phyloP scores from a whole-genome alignment of 192 early-diverging fungal genomes.

The Haplosporangium gracile region DNA sequence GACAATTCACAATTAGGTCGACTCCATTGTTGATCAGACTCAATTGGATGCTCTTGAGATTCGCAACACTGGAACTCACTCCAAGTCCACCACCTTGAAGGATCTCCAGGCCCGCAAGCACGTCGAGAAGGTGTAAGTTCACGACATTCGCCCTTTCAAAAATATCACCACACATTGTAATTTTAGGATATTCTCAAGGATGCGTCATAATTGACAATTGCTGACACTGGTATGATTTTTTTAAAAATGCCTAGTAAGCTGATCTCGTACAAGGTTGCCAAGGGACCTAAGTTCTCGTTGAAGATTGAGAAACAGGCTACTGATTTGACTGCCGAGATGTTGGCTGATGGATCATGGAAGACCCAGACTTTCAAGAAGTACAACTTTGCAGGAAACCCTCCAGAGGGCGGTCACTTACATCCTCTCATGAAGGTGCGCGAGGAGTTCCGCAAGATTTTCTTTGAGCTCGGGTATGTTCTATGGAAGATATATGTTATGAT shows the following conservation, averaged over 20 bases:
- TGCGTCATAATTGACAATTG: not conserved
- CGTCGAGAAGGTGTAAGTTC: slow-evolving; percentile 73
- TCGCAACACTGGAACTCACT: slow-evolving; percentile 69
- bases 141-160: not conserved
- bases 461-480: slow-evolving; percentile 88
- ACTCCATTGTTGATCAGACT: slow-evolving; percentile 87
- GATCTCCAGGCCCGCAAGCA: slow-evolving; percentile 85
- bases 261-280: slow-evolving; percentile 86
- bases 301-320: slow-evolving; percentile 91
- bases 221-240: not conserved
- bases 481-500: not conserved
- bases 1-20: slow-evolving; percentile 60
- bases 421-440: slow-evolving; percentile 99
- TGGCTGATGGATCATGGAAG: slow-evolving; percentile 92
- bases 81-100: slow-evolving; percentile 75
- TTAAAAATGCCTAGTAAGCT: slow-evolving; percentile 66
- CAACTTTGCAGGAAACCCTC: slow-evolving; percentile 96
- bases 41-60: slow-evolving; percentile 81
- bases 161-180: not conserved
- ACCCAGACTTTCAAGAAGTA: slow-evolving; percentile 96
- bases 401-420: slow-evolving; percentile 91
- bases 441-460: slow-evolving; percentile 99
- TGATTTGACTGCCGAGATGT: slow-evolving; percentile 95
- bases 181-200: not conserved
- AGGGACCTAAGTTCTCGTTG: slow-evolving; percentile 91